phyloP scores from a whole-genome alignment of 192 early-diverging fungal genomes.

The Coemansia asiatica region DNA sequence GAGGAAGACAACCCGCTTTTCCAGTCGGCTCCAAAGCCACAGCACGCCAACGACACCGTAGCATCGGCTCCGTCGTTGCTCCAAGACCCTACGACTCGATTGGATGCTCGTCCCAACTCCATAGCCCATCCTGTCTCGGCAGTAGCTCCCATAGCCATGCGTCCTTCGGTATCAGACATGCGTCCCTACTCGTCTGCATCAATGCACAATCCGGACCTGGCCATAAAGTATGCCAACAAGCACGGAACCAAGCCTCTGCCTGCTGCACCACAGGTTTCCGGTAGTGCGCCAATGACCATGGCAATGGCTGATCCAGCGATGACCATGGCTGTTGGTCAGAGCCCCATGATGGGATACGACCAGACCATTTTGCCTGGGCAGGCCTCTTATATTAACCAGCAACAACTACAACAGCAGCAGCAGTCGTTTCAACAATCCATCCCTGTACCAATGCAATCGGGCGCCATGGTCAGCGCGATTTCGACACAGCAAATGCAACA shows the following conservation, averaged over 20 bases:
- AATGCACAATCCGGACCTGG: constrained; percentile 46
- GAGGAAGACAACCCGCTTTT: constrained; percentile 22
- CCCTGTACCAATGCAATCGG: background rate
- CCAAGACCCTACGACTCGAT: background rate
- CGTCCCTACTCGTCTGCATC: constrained; percentile 55
- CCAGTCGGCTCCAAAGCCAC: constrained; percentile 22
- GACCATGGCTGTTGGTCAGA: constrained; percentile 1
- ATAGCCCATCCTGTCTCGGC: background rate
- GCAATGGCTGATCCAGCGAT: background rate
- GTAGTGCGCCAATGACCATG: background rate
- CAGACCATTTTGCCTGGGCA: constrained; percentile 52
- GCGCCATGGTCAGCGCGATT: background rate
- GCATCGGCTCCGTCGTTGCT: constrained; percentile 38
- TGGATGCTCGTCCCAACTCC: constrained; percentile 3
- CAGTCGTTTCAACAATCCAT: constrained; percentile 18
- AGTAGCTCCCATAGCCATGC: constrained; percentile 6
- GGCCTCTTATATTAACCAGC: constrained; percentile 17
- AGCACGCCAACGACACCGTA: constrained; percentile 11
- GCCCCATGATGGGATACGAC: constrained; percentile 21
- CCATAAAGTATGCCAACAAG: constrained; percentile 49
- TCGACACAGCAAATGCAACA: constrained; percentile 11
- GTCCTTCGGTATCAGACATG: constrained; percentile 48
- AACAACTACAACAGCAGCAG: constrained; percentile 17
- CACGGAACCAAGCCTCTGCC: constrained; percentile 53
- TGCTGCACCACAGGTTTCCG: constrained; percentile 31